A percentile compares a stretch with the other conserved stretches of the same genome.
phyloP scores from a whole-genome alignment of 192 early-diverging fungal genomes.

The Coemansia sp. region DNA sequence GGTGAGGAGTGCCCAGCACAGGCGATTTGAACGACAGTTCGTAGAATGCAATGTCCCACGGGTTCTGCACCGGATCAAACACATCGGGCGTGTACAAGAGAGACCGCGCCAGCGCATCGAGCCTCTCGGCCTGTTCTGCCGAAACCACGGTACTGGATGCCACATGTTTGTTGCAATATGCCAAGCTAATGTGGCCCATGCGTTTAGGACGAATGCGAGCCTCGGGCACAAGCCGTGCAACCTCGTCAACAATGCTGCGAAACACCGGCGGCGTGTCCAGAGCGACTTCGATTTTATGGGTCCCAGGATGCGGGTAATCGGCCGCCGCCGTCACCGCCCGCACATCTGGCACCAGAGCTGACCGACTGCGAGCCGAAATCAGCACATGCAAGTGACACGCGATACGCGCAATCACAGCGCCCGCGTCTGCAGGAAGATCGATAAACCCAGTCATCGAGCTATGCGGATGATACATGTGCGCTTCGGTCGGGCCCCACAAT shows the following conservation, averaged over 20 bases:
- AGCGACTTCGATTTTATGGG: conserved; percentile 44
- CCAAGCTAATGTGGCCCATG: conserved; percentile 41
- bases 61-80: conserved; percentile 16
- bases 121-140: conserved; percentile 10
- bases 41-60: conserved; percentile 50
- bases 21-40: conserved; percentile 42
- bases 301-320: conserved; percentile 43
- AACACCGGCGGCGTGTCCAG: conserved; percentile 36
- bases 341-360: conserved; percentile 10
- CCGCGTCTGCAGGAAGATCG: conserved; percentile 15
- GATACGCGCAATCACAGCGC: conserved; percentile 13
- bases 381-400: conserved; percentile 17
- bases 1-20: conserved; percentile 25
- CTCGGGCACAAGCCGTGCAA: conserved; percentile 23
- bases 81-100: conserved; percentile 15
- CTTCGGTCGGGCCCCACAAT: conserved; percentile 34
- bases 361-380: neutral
- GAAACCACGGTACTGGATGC: conserved; percentile 21
- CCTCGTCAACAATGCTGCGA: conserved; percentile 21
- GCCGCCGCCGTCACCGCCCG: conserved; percentile 9
- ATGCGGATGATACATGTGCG: conserved; percentile 50
- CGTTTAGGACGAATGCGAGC: conserved; percentile 33
- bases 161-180: conserved; percentile 51
- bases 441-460: conserved; percentile 55
- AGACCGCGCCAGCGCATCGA: conserved; percentile 24